Evolutionary conservation across 2,329 filamentous ascomycete species (phyloP), one percentile per base, ranked within the genome.

Genomic region (Venturia asperata): DNA sequence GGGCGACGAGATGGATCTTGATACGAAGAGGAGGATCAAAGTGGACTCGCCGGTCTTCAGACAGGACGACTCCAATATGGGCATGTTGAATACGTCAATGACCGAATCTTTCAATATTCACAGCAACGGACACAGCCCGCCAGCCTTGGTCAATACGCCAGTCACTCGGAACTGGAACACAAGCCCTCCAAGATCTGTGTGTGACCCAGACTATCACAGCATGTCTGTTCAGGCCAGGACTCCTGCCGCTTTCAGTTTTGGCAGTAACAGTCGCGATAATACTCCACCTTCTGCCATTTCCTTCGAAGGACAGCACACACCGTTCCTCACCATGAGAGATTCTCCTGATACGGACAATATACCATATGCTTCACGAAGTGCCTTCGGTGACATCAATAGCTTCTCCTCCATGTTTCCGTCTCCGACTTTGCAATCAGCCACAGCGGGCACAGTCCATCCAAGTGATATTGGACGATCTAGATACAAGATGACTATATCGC

Each of bases 301-400:
- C 17, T 64, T 64, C 30, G 63, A 64, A 27, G 37, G 43, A 41
- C 47, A 64, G 13, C 43, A 64, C 13, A 64, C 63, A 9, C 63
- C 63, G n/a, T 64, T 24, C 19, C 27, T 64, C 15, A 37, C 47
- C 5, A 64, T 64, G 63, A 56, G 63, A 63, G 58, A 65, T 17
- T 67, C 62, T 58, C 63, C 52, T 19, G 62, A 63, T 37, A 61
- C 42, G 15, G 64, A 67, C 73, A 67, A 71, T 72, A 45, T 70
- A 73, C 60, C 73, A 19, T 67, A 63, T 34, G 47, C 64, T 55
- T 63, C 65, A 55, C 61, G 63, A 10, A 66, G 64, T 47, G 41
- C 56, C 3, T 37, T 42, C 60, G 30, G 56, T 49, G 73, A 74
- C 66, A 73, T 75, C 65, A 72, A 74, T 15, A 43, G 34, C n/a